These are phyloP conservation scores for Aspergillus intermedius DNA, from an alignment of 2,329 filamentous ascomycete genomes.

Conservation along the genomic window DNA sequence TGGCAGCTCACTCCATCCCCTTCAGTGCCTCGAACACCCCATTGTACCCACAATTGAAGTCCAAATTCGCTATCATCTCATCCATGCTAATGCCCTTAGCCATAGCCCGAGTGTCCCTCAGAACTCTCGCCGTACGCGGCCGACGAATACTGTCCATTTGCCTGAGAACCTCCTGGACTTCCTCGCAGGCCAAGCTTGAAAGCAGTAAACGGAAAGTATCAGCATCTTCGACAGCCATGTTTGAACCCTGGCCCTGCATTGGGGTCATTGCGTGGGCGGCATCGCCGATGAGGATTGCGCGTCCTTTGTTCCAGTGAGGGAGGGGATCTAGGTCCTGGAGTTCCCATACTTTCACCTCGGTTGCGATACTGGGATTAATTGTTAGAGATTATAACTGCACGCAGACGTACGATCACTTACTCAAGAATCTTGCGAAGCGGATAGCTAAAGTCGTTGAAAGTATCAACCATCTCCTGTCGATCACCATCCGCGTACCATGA, in stretches of 20 bases:
- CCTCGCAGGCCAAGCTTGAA: not conserved
- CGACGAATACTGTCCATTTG: not conserved
- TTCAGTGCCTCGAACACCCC: not conserved
- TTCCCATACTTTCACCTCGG: conserved; percentile 2
- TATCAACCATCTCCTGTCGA: not conserved
- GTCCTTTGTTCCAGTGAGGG: conserved; percentile 27
- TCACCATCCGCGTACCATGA: conserved; percentile 1
- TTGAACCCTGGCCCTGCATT: conserved; percentile 20
- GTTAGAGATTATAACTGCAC: too few relatives aligned
- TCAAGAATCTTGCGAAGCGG: not conserved
- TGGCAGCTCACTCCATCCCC: not conserved
- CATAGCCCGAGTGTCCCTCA: not conserved
- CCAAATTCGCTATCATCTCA: not conserved
- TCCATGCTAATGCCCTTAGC: not conserved
- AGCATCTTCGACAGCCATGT: conserved; percentile 45
- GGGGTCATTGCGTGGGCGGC: conserved; percentile 14
- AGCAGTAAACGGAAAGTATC: conserved; percentile 19
- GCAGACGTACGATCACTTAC: not conserved
- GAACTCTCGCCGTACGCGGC: not conserved
- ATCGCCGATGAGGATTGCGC: conserved; percentile 12
- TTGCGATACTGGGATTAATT: not conserved
- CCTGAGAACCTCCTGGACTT: not conserved
- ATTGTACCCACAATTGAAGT: not conserved
- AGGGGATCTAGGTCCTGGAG: conserved; percentile 2
- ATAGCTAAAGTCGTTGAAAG: not conserved